Evolutionary conservation across 768 basidiomycete genomes (phyloP).

Genomic region (Agaricus blazei): DNA sequence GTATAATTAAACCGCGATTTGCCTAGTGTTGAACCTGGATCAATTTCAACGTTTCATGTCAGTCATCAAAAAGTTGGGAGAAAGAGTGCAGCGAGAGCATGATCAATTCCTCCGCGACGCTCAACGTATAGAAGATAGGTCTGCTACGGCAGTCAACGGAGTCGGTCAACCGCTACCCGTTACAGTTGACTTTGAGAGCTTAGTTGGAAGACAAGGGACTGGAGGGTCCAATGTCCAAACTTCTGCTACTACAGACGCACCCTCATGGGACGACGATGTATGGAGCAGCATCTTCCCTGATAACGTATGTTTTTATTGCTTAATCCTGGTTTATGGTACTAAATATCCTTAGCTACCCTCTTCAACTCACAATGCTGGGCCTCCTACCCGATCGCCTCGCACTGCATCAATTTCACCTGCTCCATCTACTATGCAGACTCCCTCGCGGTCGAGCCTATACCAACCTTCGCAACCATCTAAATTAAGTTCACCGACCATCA

Average conservation of each 20-base stretch:
- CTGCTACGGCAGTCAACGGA: conserved; percentile 42
- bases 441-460: conserved; percentile 17
- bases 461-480: conserved; percentile 34
- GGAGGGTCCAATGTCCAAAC: conserved; percentile 37
- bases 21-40: conserved; percentile 69
- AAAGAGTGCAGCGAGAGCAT: conserved; percentile 91
- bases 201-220: conserved; percentile 53
- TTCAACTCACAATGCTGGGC: conserved; percentile 6
- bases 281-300: conserved; percentile 76
- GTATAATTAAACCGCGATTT: too few relatives aligned
- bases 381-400: conserved; percentile 7
- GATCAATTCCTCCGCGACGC: conserved; percentile 89
- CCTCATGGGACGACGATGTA: conserved; percentile 75
- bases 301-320: conserved; percentile 18
- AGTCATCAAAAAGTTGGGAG: conserved; percentile 70
- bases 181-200: conserved; percentile 79
- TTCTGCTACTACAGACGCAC: conserved; percentile 28
- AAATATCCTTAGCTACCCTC: neutral
- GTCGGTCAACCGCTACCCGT: conserved; percentile 25
- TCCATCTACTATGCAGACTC: conserved; percentile 11
- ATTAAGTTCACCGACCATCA: conserved; percentile 31
- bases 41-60: conserved; percentile 95
- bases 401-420: conserved; percentile 16
- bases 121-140: conserved; percentile 82
- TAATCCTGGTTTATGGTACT: conserved; percentile 13